Evolutionary conservation across 441 rosid species (phyloP).

Genomic region (Isatis lusitanica): DNA sequence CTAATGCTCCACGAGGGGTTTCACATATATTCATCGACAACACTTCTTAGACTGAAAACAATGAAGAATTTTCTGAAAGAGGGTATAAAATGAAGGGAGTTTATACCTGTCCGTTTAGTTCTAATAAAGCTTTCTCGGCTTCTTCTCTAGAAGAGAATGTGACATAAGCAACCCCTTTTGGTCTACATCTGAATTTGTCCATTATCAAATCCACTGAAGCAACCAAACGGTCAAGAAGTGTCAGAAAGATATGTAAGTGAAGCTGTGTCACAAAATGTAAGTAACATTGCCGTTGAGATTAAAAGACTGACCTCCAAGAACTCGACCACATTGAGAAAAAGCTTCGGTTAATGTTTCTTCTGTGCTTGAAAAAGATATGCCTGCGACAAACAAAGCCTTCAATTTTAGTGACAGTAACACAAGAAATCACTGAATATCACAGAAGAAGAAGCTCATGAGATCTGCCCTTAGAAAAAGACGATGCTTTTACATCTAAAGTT

Average conservation of each 20-base stretch:
- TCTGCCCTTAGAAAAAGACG: background rate
- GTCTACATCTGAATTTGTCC: conserved; percentile 43
- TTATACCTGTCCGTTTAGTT: conserved; percentile 61
- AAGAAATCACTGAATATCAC: background rate
- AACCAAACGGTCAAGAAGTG: conserved; percentile 5
- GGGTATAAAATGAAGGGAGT: background rate
- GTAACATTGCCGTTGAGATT: background rate
- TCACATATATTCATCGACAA: background rate
- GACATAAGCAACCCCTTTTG: conserved; percentile 65
- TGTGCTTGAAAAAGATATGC: conserved; percentile 57
- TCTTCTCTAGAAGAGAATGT: conserved; percentile 48
- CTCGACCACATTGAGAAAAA: conserved; percentile 57
- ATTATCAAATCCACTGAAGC: conserved; percentile 47
- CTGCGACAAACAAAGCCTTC: conserved; percentile 29
- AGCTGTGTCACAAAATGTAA: background rate
- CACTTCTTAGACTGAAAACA: background rate
- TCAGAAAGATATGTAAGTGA: background rate
- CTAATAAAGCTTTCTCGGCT: conserved; percentile 49
- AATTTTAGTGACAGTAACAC: conserved; percentile 6
- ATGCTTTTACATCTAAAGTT: background rate
- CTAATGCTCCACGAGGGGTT: background rate
- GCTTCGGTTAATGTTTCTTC: conserved; percentile 42
- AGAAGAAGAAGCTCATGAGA: background rate
- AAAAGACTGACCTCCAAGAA: conserved; percentile 44
- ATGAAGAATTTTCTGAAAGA: background rate